These are phyloP conservation scores for Penicillium turbatum DNA, from an alignment of 495 filamentous ascomycete species.

Conservation along the genomic window DNA sequence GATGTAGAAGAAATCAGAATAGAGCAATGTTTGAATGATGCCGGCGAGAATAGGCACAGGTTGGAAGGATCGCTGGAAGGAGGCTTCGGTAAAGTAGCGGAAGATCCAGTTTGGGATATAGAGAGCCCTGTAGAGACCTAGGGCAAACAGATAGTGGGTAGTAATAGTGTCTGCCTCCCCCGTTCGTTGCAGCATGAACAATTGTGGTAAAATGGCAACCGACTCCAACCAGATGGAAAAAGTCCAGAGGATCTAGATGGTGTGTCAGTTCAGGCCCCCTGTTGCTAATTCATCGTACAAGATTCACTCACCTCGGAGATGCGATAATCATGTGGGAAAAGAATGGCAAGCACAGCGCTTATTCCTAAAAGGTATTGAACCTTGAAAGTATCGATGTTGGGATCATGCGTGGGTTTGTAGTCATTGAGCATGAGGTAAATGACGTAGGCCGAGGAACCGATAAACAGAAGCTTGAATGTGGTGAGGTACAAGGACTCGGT, in stretches of 20 bases:
- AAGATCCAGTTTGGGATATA: constrained; percentile 99
- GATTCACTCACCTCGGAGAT: constrained; percentile 49
- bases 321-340: constrained; percentile 81
- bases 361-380: constrained; percentile 85
- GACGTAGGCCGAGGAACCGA: constrained; percentile 81
- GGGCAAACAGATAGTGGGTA: constrained; percentile 95
- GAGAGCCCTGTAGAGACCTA: constrained; percentile 83
- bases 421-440: constrained; percentile 95
- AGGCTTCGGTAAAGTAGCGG: constrained; percentile 66
- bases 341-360: constrained; percentile 68
- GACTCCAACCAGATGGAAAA: constrained; percentile 97
- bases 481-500: constrained; percentile 80
- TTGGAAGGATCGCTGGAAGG: constrained; percentile 57
- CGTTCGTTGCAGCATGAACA: constrained; percentile 96
- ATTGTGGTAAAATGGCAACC: constrained; percentile 92
- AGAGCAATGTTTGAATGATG: constrained; percentile 86
- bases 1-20: constrained; percentile 99
- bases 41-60: constrained; percentile 81
- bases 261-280: constrained; percentile 6
- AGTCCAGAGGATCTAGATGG: constrained; percentile 77
- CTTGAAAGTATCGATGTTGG: constrained; percentile 93
- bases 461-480: constrained; percentile 93
- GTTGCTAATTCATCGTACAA: background rate
- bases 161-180: constrained; percentile 98
- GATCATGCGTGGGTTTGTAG: constrained; percentile 94